Evolutionary conservation across 2,329 filamentous ascomycete genomes (phyloP), one percentile per base, ranked within the genome.

Genomic region (Thelonectria blattea): DNA sequence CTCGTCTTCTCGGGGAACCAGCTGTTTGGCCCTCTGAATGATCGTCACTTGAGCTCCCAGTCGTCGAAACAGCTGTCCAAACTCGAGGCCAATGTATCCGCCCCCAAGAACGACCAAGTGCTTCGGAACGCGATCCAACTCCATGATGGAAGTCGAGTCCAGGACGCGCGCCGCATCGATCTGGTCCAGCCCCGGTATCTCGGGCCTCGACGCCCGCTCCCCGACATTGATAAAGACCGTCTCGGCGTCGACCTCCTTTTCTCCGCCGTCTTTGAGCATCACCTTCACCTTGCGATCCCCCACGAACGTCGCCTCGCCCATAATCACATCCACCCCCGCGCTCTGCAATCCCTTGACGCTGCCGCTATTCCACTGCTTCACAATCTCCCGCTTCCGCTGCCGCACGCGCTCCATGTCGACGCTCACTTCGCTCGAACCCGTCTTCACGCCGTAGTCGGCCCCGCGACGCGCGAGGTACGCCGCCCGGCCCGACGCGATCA

Each of bases 341-440:
- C 66, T 65, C 22, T 73, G 65, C 47, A 82, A 61, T 27, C 80
- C 71, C 53, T 66, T 74, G 65, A 83, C 81, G 59, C 78, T 80
- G 0, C 83, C 82, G 1, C 72, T 70, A 27, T 82, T 74, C 66
- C 83, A 85, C 59, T 76, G 79, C 32, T 75, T 68, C 39, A 85
- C 83, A 18, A 85, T 85, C 65, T 81, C 78, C 42, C 83, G 73
- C 73, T 85, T 85, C 55, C 83, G 74, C 73, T 83, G 75, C 57
- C 83, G 71, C 14, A 85, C 77, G 56, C 74, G 79, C 52, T 68
- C 57, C 81, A 85, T 84, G 63, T 83, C 78, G 6, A 84, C 72
- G 5, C 62, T 62, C 2, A 80, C 67, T 14, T 39, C 51, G 7
- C 52, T 56, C 4, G 70, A 61, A 49, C 70, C 70, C 18, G 68